Conservation (phyloP, 1,284 basidiomycete genomes). For the Moesziomyces antarcticus region DNA sequence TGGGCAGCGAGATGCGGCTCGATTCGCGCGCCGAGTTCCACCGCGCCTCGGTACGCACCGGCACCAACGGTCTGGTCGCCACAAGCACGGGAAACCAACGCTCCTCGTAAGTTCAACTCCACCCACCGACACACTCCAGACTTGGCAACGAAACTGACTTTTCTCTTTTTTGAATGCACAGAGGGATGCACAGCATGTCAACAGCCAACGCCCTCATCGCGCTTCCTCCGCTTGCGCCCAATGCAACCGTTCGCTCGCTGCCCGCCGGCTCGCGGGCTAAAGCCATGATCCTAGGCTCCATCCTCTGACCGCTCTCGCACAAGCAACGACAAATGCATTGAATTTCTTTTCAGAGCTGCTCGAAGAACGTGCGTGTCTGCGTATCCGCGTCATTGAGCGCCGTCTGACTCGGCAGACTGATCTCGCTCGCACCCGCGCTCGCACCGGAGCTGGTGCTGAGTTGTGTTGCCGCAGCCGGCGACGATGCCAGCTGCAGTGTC, state of each 20-base stretch:
- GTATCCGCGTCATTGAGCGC: conserved; percentile 9
- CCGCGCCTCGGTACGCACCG: conserved; percentile 75
- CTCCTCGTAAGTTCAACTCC: conserved; percentile 38
- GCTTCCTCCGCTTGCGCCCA: conserved; percentile 29
- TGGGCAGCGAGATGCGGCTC: conserved; percentile 75
- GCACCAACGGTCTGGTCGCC: conserved; percentile 73
- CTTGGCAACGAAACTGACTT: no score
- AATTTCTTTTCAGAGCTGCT: conserved; percentile 3
- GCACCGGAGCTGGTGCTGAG: conserved; percentile 1
- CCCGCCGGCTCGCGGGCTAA: conserved; percentile 9
- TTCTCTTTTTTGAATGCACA: not conserved
- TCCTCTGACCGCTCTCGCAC: conserved; percentile 11
- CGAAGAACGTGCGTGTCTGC: conserved; percentile 20
- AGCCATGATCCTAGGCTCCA: conserved; percentile 46
- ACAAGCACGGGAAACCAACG: conserved; percentile 69
- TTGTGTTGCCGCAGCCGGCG: not conserved
- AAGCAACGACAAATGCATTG: not conserved
- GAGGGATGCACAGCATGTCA: conserved; percentile 64
- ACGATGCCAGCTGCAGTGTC: not conserved
- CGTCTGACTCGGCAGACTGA: conserved; percentile 18
- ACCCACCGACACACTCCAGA: not conserved
- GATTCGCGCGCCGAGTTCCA: conserved; percentile 85
- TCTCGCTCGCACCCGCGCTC: not conserved
- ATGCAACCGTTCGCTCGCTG: not conserved
- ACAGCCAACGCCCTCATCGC: conserved; percentile 59